Evolutionary conservation across 352 stramenopile species (phyloP).

Genomic region (Halophytophthora batemanensis): DNA sequence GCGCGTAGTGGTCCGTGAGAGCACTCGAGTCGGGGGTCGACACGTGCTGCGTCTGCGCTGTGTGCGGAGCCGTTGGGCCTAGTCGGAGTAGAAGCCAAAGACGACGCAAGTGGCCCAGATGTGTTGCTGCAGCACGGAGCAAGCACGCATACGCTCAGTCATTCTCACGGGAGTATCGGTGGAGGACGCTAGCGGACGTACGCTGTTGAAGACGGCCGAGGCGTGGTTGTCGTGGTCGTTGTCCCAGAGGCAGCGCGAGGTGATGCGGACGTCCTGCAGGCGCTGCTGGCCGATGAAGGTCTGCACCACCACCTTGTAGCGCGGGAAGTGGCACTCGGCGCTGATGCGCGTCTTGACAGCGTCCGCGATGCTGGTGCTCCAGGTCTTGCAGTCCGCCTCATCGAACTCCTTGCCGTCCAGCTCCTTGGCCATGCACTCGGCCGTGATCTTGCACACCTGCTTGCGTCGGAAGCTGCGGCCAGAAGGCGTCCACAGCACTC

Average conservation of each 20-base stretch:
- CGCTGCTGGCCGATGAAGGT: conserved; percentile 92
- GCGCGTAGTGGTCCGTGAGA: too few relatives aligned
- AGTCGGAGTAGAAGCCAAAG: conserved; percentile 91
- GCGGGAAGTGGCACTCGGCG: conserved; percentile 68
- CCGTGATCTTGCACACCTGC: conserved; percentile 70
- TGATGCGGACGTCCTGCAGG: conserved; percentile 92
- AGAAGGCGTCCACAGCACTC: background rate
- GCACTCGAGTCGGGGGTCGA: too few relatives aligned
- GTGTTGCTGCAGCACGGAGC: conserved; percentile 46
- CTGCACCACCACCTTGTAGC: conserved; percentile 95
- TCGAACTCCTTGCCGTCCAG: conserved; percentile 76
- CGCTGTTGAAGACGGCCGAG: conserved; percentile 83
- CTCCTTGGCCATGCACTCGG: conserved; percentile 61
- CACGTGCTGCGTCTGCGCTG: background rate
- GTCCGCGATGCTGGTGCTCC: conserved; percentile 66
- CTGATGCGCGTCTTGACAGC: conserved; percentile 57
- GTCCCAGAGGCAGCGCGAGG: conserved; percentile 93
- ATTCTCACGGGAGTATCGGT: too few relatives aligned
- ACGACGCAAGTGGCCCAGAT: conserved; percentile 89
- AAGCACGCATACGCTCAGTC: too few relatives aligned
- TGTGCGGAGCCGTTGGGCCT: conserved; percentile 19
- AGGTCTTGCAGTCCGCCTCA: conserved; percentile 64
- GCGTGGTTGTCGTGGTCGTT: conserved; percentile 93
- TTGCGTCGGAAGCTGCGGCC: conserved; percentile 60
- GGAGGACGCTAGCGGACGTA: conserved; percentile 28